Base-by-base conservation (phyloP, 2,329 filamentous ascomycete genomes). In the Cyphellophora europaea region DNA sequence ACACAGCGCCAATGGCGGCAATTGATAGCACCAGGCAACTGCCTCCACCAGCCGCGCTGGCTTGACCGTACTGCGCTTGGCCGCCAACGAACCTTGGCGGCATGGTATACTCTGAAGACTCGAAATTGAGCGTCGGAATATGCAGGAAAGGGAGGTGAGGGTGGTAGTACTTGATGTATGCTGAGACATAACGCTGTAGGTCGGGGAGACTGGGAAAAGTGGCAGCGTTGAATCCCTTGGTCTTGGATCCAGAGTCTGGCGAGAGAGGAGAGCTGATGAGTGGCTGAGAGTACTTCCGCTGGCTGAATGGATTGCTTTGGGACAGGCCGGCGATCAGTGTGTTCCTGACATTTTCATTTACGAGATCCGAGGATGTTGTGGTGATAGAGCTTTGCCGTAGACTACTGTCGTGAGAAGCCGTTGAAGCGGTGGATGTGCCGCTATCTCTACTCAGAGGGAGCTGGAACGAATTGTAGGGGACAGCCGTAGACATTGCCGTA, bases 131-230 rank as follows among this genome's bases (percentile, higher is more conserved):
- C 11, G 89, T 94, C 34, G 88, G 80, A 48, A 94, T 76, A 60
- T 96, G 89, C 42, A 94, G 67, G 59, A 96, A 94, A n/a, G 91
- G 89, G 42, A 94, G 62, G 56, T 96, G 89, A 14, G 89, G 89
- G 54, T 95, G 88, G 58, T 93, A 94, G 57, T 85, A 93, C 45
- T 79, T 78, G 51, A 96, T 77, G 61, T 95, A 96, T 40, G 88
- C 82, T 45, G 79, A 78, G 43, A 95, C 83, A 58, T 88, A 95
- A 56, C 86, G 82, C 58, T 93, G 87, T 43, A 96, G 75, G 55
- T 95, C 86, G 53, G 74, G 70, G 19, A 85, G 89, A 61, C 74
- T 86, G 35, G 89, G 88, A 38, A 94, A 70, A 46, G 64, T 71
- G 49, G 64, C 72, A 52, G 63, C 67, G 49, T 69, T 45, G 41